Evolutionary conservation across 2,329 filamentous ascomycete species (phyloP).

Genomic region (Beauveria sp.): DNA sequence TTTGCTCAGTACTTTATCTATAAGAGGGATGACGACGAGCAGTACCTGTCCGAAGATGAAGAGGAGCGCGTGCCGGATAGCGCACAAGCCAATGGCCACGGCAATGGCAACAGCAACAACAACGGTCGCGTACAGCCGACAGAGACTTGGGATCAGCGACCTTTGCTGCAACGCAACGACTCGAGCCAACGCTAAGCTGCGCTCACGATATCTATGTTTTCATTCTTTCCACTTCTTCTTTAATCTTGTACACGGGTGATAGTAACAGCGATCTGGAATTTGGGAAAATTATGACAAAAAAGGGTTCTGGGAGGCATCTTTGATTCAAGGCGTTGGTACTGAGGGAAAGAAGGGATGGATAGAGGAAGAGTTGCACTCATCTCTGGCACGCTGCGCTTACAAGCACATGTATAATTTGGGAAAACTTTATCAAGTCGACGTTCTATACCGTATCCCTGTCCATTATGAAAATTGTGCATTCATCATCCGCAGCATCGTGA

Average conservation of each 20-base stretch:
- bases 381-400: background rate
- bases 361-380: background rate
- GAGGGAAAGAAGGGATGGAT: background rate
- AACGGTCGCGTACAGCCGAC: slow-evolving; percentile 20
- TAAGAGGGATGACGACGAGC: slow-evolving; percentile 23
- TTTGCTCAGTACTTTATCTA: slow-evolving; percentile 93
- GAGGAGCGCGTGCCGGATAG: slow-evolving; percentile 22
- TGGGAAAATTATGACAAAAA: slow-evolving; percentile 8
- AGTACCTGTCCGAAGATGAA: slow-evolving; percentile 30
- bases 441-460: background rate
- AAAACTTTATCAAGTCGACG: background rate
- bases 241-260: background rate
- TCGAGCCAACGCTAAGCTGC: slow-evolving; percentile 11
- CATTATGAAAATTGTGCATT: background rate
- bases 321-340: slow-evolving; percentile 3
- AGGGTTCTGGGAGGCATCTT: background rate
- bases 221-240: background rate
- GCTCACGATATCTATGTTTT: background rate
- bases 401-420: background rate
- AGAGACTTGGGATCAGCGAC: slow-evolving; percentile 33
- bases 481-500: background rate
- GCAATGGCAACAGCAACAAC: slow-evolving; percentile 12
- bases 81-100: slow-evolving; percentile 17
- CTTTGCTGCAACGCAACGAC: slow-evolving; percentile 26
- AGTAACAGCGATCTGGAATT: background rate